Base-by-base conservation (phyloP, 805 yeast species). In the Starmera dryadoides region DNA sequence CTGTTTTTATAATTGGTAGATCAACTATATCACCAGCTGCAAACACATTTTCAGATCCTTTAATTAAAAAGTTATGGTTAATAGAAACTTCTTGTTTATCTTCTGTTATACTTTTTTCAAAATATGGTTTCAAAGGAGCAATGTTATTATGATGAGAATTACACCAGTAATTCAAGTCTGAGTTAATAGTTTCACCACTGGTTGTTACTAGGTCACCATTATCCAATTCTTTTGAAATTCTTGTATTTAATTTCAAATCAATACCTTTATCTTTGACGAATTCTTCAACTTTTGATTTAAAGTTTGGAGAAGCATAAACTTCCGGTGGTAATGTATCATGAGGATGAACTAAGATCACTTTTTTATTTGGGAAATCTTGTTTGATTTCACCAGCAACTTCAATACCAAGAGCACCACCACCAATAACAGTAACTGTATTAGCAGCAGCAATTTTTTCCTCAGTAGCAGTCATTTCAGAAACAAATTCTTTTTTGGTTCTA, bases 331-430 rank as follows among this genome's bases (percentile, higher is more conserved):
- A 54, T 15, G 42, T 39, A 1, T 53, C 50, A 45, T 69, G 69
- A 6, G 74, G 73, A 46, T 69, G 74, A 8, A 68, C 53, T 39
- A 69, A 48, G 5, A 43, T 55, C 10, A 73, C 65, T 10, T 48
- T 50, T 43, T 68, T 66, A 5, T 59, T 59, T 2, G 65, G 63
- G 43, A 55, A 69, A 16, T 51, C 47, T 34, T 52, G 59, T 35
- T 61, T 69, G 35, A 74, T 54, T 40, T 74, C 78, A 23, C 68
- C 74, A 1, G 75, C 72, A 20, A 68, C 55, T 49, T 74, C 79
- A 33, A 71, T 64, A 2, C 78, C 79, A 18, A 71, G 53, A 1
- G 77, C 73, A 17, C 79, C 79, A 14, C 70, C 77, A 8, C 79
- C 79, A 39, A 72, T 64, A 10, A 68, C 56, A 5, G 71, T 64